Evolutionary conservation across 116 monocot species (phyloP).

Genomic region (Phalaenopsis hybrid): DNA sequence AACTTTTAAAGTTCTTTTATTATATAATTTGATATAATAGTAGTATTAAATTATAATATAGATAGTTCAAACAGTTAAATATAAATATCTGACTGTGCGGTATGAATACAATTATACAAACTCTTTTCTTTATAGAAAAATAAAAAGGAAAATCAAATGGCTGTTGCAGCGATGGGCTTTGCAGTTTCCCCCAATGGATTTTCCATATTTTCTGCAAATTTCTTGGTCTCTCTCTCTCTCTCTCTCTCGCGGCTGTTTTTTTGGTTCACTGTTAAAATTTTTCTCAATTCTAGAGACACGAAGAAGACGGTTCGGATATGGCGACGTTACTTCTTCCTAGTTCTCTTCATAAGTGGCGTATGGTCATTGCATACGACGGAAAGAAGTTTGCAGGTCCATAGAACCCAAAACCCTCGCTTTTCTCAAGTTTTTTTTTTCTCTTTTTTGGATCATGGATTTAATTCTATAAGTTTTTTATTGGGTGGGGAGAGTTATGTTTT

Average conservation of each 20-base stretch:
- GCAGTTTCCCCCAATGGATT: not conserved
- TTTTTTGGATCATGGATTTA: not conserved
- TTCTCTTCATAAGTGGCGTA: constrained; percentile 5
- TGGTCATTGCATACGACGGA: constrained; percentile 9
- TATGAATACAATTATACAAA: too few relatives aligned
- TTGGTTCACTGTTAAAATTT: not conserved
- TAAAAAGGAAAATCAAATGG: not conserved
- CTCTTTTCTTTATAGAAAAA: too few relatives aligned
- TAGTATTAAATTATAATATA: too few relatives aligned
- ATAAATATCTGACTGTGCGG: too few relatives aligned
- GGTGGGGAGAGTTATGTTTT: not conserved
- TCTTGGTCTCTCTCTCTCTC: not conserved
- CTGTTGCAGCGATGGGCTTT: not conserved
- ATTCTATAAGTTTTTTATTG: not conserved
- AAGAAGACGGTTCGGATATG: not conserved
- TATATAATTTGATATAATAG: too few relatives aligned
- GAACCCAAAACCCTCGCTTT: not conserved
- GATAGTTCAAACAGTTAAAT: too few relatives aligned
- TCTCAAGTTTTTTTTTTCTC: not conserved
- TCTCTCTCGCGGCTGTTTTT: not conserved
- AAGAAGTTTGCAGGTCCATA: constrained; percentile 4
- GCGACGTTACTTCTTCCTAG: not conserved
- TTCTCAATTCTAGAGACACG: not conserved
- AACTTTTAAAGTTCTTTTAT: too few relatives aligned
- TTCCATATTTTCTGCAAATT: not conserved